phyloP scores from a whole-genome alignment of 495 filamentous ascomycete species.

The Clohesyomyces aquaticus region DNA sequence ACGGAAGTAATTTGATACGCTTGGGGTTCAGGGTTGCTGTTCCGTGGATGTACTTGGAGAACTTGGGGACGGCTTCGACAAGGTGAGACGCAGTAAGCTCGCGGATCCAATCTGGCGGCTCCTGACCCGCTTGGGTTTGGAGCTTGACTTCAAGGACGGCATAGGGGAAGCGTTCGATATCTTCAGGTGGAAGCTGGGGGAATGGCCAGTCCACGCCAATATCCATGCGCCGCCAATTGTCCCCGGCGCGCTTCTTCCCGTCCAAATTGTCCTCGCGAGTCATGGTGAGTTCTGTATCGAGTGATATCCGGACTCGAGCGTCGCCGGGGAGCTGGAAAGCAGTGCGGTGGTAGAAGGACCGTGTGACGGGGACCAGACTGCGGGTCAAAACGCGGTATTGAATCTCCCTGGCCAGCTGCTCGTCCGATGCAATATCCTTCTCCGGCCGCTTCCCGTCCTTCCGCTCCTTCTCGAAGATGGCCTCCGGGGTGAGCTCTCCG shows the following conservation, averaged over 20 bases:
- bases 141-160: slow-evolving; percentile 97
- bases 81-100: slow-evolving; percentile 90
- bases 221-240: slow-evolving; percentile 96
- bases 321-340: slow-evolving; percentile 98
- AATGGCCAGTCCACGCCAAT: slow-evolving; percentile 98
- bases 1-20: slow-evolving; percentile 87
- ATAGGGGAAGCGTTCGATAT: slow-evolving; percentile 92
- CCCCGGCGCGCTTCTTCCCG: slow-evolving; percentile 71
- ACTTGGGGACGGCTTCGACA: slow-evolving; percentile 97
- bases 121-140: slow-evolving; percentile 95
- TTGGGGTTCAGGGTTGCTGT: slow-evolving; percentile 83
- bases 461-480: slow-evolving; percentile 90
- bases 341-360: slow-evolving; percentile 96
- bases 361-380: slow-evolving; percentile 79
- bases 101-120: slow-evolving; percentile 94
- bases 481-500: slow-evolving; percentile 77
- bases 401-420: slow-evolving; percentile 86
- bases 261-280: slow-evolving; percentile 92
- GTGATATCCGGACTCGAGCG: slow-evolving; percentile 92
- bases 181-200: slow-evolving; percentile 78
- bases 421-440: slow-evolving; percentile 85
- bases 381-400: slow-evolving; percentile 90
- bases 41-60: slow-evolving; percentile 99
- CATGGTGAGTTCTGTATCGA: slow-evolving; percentile 96
- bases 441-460: slow-evolving; percentile 89